Evolutionary conservation across 2,329 filamentous ascomycete genomes (phyloP).

Genomic region (Dactylellina sp.): DNA sequence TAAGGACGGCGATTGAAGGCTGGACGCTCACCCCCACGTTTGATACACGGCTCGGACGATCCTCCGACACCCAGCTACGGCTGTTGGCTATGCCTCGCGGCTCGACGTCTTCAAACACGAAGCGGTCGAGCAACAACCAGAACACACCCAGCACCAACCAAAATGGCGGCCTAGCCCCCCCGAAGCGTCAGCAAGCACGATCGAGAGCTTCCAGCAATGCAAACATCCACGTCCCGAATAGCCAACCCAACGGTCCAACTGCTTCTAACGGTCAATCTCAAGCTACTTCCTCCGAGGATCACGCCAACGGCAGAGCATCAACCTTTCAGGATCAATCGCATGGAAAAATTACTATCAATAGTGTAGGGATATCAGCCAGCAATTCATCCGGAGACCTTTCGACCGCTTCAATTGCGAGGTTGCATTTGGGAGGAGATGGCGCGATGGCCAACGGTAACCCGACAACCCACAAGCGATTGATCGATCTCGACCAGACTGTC

Average conservation of each 20-base stretch:
- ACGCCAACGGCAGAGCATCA: conserved; percentile 27
- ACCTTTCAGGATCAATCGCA: conserved; percentile 35
- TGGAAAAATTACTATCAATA: conserved; percentile 38
- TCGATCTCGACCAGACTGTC: conserved; percentile 59
- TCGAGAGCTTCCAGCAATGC: conserved; percentile 60
- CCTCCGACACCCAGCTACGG: conserved; percentile 40
- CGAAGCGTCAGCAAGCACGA: conserved; percentile 59
- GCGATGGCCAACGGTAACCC: conserved; percentile 55
- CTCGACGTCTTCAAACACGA: conserved; percentile 60
- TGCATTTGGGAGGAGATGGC: conserved; percentile 55
- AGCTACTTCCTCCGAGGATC: conserved; percentile 51
- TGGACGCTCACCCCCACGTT: conserved; percentile 10
- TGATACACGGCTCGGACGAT: conserved; percentile 22
- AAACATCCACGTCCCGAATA: conserved; percentile 38
- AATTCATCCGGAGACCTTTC: conserved; percentile 54
- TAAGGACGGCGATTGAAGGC: conserved; percentile 32
- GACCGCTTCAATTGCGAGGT: conserved; percentile 58
- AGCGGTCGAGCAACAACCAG: conserved; percentile 59
- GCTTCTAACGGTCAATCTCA: conserved; percentile 56
- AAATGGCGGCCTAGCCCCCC: conserved; percentile 58
- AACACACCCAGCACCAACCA: conserved; percentile 48
- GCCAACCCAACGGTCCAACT: conserved; percentile 35
- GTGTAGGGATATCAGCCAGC: conserved; percentile 44
- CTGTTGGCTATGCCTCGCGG: conserved; percentile 58
- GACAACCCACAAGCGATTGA: conserved; percentile 59